Percentiles rank a stretch among this genome's conserved stretches.
phyloP scores from a whole-genome alignment of 192 early-diverging fungal species.

The Coemansia sp. region DNA sequence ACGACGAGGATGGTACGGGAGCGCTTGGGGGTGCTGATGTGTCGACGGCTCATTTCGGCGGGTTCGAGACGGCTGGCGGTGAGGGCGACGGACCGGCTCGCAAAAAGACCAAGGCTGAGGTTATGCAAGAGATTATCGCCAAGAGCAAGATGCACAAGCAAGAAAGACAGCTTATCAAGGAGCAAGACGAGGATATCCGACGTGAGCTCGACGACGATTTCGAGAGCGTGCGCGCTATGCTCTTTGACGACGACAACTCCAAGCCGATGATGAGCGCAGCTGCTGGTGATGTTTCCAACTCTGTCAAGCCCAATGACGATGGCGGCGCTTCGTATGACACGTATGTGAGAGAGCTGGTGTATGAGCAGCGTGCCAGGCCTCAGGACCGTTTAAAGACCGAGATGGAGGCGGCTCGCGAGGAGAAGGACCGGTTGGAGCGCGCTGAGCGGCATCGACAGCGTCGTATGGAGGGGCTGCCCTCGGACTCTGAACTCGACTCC shows the following conservation, averaged over 20 bases:
- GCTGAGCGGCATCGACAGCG: slow-evolving; percentile 78
- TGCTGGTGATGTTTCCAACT: not conserved
- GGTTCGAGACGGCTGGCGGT: slow-evolving; percentile 63
- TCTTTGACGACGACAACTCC: slow-evolving; percentile 52
- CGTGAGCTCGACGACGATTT: slow-evolving; percentile 89
- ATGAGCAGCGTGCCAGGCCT: slow-evolving; percentile 83
- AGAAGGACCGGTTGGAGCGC: slow-evolving; percentile 81
- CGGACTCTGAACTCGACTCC: slow-evolving; percentile 52
- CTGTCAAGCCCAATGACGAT: slow-evolving; percentile 17
- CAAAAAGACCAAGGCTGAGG: slow-evolving; percentile 86
- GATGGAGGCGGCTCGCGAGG: slow-evolving; percentile 87
- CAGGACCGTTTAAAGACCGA: slow-evolving; percentile 93
- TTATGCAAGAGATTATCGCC: slow-evolving; percentile 97
- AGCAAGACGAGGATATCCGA: slow-evolving; percentile 80
- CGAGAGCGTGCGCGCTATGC: slow-evolving; percentile 75
- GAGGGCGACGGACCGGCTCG: slow-evolving; percentile 44
- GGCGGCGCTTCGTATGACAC: slow-evolving; percentile 80
- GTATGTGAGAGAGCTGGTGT: slow-evolving; percentile 77
- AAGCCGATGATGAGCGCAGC: slow-evolving; percentile 40
- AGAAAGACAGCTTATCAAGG: slow-evolving; percentile 87
- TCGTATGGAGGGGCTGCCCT: slow-evolving; percentile 80
- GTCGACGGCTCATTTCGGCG: slow-evolving; percentile 80
- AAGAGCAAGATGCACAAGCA: slow-evolving; percentile 96
- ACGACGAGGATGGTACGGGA: slow-evolving; percentile 56
- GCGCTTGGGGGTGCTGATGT: slow-evolving; percentile 74